A percentile compares a stretch with the other conserved stretches of the same genome.
Evolutionary conservation across 1,139 yeast species (phyloP).

Genomic region (Candida frijolesensis): DNA sequence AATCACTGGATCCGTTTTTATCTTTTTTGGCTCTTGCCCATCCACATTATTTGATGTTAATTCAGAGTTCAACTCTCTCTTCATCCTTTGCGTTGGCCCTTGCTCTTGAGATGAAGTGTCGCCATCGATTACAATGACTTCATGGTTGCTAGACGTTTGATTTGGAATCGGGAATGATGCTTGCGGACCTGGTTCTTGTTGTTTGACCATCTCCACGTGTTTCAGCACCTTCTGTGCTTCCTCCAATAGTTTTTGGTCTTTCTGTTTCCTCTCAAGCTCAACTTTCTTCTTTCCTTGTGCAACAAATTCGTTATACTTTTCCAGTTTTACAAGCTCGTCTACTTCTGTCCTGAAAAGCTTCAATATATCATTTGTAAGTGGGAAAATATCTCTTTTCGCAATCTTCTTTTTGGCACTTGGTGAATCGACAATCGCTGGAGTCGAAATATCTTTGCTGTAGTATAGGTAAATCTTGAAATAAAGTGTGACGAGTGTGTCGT

Average conservation of each 20-base stretch:
- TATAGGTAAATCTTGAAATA: constrained; percentile 54
- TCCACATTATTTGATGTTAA: not conserved
- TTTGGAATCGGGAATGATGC: too few species aligned
- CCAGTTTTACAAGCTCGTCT: constrained; percentile 33
- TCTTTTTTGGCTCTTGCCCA: not conserved
- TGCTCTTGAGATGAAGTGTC: not conserved
- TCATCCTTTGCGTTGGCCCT: not conserved
- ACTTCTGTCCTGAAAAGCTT: constrained; percentile 31
- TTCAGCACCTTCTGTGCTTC: not conserved
- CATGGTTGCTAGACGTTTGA: not conserved
- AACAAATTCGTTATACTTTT: constrained; percentile 35
- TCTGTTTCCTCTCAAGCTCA: constrained; percentile 1
- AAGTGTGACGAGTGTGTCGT: constrained; percentile 69
- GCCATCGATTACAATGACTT: not conserved
- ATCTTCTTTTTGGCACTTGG: constrained; percentile 42
- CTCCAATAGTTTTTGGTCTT: constrained; percentile 1
- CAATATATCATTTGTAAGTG: constrained; percentile 40
- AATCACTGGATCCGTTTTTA: not conserved
- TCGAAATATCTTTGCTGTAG: constrained; percentile 14
- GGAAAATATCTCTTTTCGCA: constrained; percentile 49
- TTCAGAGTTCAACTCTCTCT: constrained; percentile 1
- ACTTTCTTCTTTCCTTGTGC: not conserved
- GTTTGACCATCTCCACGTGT: not conserved
- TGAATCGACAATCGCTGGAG: constrained; percentile 21
- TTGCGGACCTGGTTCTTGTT: not conserved